These are phyloP conservation scores for Pichia cabralensis DNA, from an alignment of 805 yeast genomes.

Conservation along the genomic window DNA sequence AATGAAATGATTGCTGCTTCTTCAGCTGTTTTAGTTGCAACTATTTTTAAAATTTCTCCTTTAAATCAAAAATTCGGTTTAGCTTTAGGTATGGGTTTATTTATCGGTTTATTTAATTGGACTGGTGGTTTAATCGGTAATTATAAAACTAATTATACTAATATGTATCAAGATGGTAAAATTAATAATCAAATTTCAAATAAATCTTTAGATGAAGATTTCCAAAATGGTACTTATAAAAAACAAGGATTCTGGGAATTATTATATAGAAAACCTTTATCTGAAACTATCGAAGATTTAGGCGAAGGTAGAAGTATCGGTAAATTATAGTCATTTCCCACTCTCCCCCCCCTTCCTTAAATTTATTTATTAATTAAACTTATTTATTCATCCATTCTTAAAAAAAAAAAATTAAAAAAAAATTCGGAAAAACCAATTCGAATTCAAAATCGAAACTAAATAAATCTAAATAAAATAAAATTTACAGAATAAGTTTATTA, in stretches of 20 bases:
- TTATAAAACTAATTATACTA: constrained; percentile 34
- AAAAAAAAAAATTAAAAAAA: not conserved
- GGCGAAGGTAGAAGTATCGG: constrained; percentile 60
- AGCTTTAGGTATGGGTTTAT: constrained; percentile 33
- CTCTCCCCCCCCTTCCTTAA: too few species aligned
- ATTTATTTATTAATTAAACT: too few species aligned
- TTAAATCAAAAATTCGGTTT: constrained; percentile 35
- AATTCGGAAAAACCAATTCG: not conserved
- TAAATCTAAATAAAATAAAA: too few species aligned
- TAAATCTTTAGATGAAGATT: constrained; percentile 27
- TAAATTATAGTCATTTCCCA: constrained; percentile 15
- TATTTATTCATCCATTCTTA: too few species aligned
- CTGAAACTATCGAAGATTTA: constrained; percentile 66
- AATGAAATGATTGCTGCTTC: constrained; percentile 23
- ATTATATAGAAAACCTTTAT: constrained; percentile 68
- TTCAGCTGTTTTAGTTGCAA: constrained; percentile 16
- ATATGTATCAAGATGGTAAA: constrained; percentile 30
- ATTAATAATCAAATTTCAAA: constrained; percentile 30
- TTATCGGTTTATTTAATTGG: constrained; percentile 43
- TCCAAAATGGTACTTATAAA: constrained; percentile 23
- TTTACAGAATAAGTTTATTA: too few species aligned
- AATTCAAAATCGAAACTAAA: too few species aligned
- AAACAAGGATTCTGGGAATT: constrained; percentile 71
- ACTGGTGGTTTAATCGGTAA: constrained; percentile 41
- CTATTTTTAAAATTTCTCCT: constrained; percentile 20